phyloP scores from a whole-genome alignment of 78 protist species.

The Dictyostelium citrinum region DNA sequence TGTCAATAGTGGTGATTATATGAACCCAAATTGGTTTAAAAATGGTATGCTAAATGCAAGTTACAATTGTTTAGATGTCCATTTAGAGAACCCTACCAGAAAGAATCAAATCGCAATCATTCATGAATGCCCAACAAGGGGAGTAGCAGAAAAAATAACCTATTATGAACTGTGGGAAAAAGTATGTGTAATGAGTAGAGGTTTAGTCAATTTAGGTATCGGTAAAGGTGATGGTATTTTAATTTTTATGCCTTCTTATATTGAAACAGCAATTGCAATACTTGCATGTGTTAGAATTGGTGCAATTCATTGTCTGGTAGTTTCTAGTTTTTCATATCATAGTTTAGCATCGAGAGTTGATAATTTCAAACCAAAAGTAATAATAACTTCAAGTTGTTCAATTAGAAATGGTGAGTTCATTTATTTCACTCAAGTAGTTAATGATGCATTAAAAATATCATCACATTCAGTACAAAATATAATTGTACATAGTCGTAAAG shows the following conservation, averaged over 20 bases:
- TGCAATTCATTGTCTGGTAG: slow-evolving; percentile 76
- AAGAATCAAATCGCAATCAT: neutral
- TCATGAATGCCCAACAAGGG: neutral
- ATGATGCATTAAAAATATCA: neutral
- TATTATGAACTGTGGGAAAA: neutral
- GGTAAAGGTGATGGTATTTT: slow-evolving; percentile 89
- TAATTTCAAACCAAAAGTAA: neutral
- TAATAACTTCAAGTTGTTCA: neutral
- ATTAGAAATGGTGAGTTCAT: neutral
- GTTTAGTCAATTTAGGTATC: slow-evolving; percentile 73
- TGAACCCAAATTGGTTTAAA: neutral
- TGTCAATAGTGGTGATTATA: neutral
- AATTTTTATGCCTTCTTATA: slow-evolving; percentile 91
- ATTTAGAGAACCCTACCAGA: neutral
- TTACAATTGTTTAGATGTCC: neutral
- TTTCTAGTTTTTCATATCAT: neutral
- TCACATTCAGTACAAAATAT: neutral
- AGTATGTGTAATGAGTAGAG: neutral
- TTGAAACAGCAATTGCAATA: slow-evolving; percentile 84
- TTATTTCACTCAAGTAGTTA: neutral
- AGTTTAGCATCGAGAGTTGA: neutral
- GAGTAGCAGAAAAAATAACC: neutral
- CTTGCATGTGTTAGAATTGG: slow-evolving; percentile 96
- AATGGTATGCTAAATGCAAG: slow-evolving; percentile 11
- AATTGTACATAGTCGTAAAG: neutral